Evolutionary conservation across 106 monocot species (phyloP).

Genomic region (Platanthera guangdongensis): DNA sequence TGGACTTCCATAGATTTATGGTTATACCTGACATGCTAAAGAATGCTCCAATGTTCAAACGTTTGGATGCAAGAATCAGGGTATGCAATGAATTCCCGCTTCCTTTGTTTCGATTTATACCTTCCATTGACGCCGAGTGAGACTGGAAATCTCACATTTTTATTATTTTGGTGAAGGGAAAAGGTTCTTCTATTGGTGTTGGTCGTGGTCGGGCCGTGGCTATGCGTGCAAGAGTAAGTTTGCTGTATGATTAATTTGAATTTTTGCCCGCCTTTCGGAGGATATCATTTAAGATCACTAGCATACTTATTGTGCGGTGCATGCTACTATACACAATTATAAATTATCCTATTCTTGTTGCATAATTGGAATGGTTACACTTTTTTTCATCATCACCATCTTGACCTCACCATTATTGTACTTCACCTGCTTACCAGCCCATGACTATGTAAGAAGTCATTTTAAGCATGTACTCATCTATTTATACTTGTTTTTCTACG

Average conservation of each 20-base stretch:
- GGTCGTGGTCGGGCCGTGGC: constrained; percentile 90
- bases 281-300: background rate
- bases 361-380: too few relatives aligned
- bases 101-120: background rate
- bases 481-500: too few relatives aligned
- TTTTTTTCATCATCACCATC: too few relatives aligned
- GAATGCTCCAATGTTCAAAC: constrained; percentile 97
- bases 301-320: too few relatives aligned
- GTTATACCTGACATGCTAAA: constrained; percentile 96
- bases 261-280: background rate
- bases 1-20: constrained; percentile 59
- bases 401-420: too few relatives aligned
- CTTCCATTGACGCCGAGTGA: background rate
- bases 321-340: too few relatives aligned
- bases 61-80: constrained; percentile 85
- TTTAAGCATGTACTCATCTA: too few relatives aligned
- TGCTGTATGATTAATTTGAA: background rate
- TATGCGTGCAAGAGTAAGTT: constrained; percentile 83
- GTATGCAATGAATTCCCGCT: constrained; percentile 19
- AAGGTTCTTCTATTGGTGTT: constrained; percentile 78
- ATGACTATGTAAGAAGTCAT: too few relatives aligned
- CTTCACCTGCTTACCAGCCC: too few relatives aligned
- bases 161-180: constrained; percentile 43
- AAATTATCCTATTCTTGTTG: too few relatives aligned
- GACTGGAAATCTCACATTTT: background rate